These are phyloP conservation scores for Scortechinia acanthostroma DNA, from an alignment of 2,329 filamentous ascomycete species.

Conservation along the genomic window DNA sequence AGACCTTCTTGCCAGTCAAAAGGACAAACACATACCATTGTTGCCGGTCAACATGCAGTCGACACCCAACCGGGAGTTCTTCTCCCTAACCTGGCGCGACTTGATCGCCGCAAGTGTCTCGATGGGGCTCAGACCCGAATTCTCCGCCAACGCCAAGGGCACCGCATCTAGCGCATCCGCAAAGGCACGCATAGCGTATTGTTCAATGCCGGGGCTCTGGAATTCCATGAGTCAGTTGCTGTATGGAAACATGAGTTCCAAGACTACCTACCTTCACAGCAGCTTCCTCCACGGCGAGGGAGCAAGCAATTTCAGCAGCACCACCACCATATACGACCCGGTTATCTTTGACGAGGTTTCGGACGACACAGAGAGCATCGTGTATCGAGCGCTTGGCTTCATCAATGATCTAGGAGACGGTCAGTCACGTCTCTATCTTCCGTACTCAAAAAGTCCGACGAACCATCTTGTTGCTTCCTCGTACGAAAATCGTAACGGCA, in stretches of 20 bases:
- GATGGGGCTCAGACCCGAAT: conserved; percentile 91
- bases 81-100: conserved; percentile 82
- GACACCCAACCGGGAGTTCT: conserved; percentile 59
- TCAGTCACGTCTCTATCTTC: conserved; percentile 9
- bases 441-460: conserved; percentile 14
- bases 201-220: conserved; percentile 83
- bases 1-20: not conserved
- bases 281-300: conserved; percentile 88
- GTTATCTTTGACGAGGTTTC: conserved; percentile 92
- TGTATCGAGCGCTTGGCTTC: conserved; percentile 96
- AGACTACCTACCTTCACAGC: conserved; percentile 53
- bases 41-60: conserved; percentile 95
- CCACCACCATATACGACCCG: conserved; percentile 96
- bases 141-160: conserved; percentile 94
- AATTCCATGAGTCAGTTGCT: not conserved
- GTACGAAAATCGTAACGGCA: conserved; percentile 90
- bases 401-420: conserved; percentile 77
- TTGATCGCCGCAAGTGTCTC: conserved; percentile 92
- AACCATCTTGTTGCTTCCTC: conserved; percentile 99
- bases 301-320: conserved; percentile 94
- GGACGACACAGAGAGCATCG: conserved; percentile 93
- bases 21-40: conserved; percentile 37
- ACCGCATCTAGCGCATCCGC: conserved; percentile 87
- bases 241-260: not conserved
- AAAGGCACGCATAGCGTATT: conserved; percentile 98